Evolutionary conservation across 2,329 filamentous ascomycete genomes (phyloP), one percentile per base, ranked within the genome.

Genomic region (Cladosporium halotolerans): DNA sequence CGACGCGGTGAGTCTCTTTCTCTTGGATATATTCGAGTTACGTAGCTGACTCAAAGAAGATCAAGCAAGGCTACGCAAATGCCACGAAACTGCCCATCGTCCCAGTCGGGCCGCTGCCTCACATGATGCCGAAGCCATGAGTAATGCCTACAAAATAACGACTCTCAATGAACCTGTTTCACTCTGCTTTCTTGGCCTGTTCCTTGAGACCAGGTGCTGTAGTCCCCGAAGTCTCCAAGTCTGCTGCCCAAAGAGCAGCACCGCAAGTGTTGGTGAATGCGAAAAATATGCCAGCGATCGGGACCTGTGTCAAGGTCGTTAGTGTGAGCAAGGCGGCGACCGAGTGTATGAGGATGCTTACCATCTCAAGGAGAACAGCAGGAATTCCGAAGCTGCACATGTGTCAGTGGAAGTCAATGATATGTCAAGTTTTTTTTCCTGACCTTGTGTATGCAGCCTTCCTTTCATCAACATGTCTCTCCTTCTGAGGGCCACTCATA

Each of bases 191-290:
- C 43, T 41, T 46, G 3, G 63, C 65, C 54, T 67, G 61, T 36
- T 69, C 63, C 46, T 62, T 60, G 34, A 71, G 56, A 31, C 57
- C 64, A 19, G 64, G 67, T 3, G 67, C 62, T 9, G 66, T 69
- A 3, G 60, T 63, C 10, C 61, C 56, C 11, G 58, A 60, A 45
- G 62, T 56, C 58, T 72, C 70, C 19, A 71, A 54, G 45, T 72
- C 90, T 14, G 89, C 88, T 39, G 92, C 91, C 90, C 90, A 96
- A n/a, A 97, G 74, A 7, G 92, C 92, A 51, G 91, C 92, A 7
- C 90, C 92, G 55, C 95, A 89, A 1, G 88, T 86, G 69, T 96
- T 96, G 13, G 90, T 96, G 69, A 95, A 96, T 0, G 86, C 80
- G 65, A 96, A 95, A 56, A 92, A 78, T 50, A 96, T 86, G 5